Conservation (phyloP, 495 filamentous ascomycete species). For the Penicillium macrosclerotiorum region DNA sequence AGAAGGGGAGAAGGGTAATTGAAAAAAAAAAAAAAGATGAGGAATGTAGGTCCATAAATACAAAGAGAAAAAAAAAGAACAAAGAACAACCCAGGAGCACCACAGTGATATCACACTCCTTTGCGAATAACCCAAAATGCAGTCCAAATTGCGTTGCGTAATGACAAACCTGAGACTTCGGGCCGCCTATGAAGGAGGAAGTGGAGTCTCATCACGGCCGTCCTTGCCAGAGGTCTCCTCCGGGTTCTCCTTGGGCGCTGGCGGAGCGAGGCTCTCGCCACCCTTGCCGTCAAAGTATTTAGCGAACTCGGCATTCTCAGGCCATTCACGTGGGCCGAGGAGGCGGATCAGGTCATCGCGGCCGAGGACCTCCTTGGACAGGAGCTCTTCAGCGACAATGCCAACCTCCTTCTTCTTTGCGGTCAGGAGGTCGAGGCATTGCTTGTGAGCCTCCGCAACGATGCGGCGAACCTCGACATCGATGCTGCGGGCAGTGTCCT, state of each 20-base stretch:
- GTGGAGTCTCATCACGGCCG: slow-evolving; percentile 43
- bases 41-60: slow-evolving; percentile 37
- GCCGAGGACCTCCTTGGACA: slow-evolving; percentile 85
- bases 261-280: slow-evolving; percentile 53
- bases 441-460: slow-evolving; percentile 84
- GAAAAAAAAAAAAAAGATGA: slow-evolving; percentile 26
- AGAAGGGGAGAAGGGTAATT: slow-evolving; percentile 9
- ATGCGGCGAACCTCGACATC: slow-evolving; percentile 88
- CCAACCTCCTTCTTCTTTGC: slow-evolving; percentile 87
- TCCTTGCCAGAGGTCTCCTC: slow-evolving; percentile 39
- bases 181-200: slow-evolving; percentile 37
- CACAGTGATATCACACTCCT: slow-evolving; percentile 29
- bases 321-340: slow-evolving; percentile 76
- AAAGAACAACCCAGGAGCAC: slow-evolving; percentile 13
- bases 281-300: slow-evolving; percentile 77
- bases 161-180: slow-evolving; percentile 13
- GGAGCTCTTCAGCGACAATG: slow-evolving; percentile 86
- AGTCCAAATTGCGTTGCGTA: slow-evolving; percentile 20
- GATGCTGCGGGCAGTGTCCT: slow-evolving; percentile 87
- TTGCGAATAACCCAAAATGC: slow-evolving; percentile 18
- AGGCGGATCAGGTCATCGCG: slow-evolving; percentile 89
- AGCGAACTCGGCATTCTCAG: slow-evolving; percentile 80
- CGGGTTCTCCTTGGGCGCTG: slow-evolving; percentile 46
- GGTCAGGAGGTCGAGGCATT: slow-evolving; percentile 77
- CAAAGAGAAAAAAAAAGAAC: slow-evolving; percentile 31